Evolutionary conservation across 2,329 filamentous ascomycete genomes (phyloP), one percentile per base, ranked within the genome.

Genomic region (Coniosporium tulheliwenetii): DNA sequence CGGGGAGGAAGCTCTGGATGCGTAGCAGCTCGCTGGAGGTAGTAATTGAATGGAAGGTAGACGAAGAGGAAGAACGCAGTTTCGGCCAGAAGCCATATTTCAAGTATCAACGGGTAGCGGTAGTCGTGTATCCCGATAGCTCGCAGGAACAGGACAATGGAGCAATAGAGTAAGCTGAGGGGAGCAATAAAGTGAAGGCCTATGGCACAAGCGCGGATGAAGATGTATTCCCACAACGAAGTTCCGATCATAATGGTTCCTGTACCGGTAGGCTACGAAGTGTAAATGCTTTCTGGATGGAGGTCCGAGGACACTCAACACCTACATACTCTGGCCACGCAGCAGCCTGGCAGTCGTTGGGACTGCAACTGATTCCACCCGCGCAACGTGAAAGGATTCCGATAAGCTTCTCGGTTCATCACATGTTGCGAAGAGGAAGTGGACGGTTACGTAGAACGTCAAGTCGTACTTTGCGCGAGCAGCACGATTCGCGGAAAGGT

Each of bases 1-100:
- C 57, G 60, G 1, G 64, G 59, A 8, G 69, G 53, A 1, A 58
- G 47, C 7, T 60, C 55, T 1, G 72, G 73, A 53, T 75, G 71
- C 5, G 58, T 44, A 8, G 72, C 68, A 37, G 67, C 61, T 30
- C 52, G 58, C 50, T 77, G 72, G 10, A 77, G 64, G 43, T 65
- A 54, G n/a, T 51, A 51, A 43, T 63, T 65, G 46, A 66, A 69
- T 36, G 69, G 73, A 10, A 74, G 54, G 51, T 68, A 77, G 47
- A 72, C 57, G 38, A 66, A 49, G 14, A 73, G 44, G 54, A 68
- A 77, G 55, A 78, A 77, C 1, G 62, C 50, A 0, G 66, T 55
- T 54, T 79, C 75, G n/a, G 67, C 55, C 16, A 61, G 47, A 37
- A 65, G 59, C 55, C 67, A 69, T 3, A 55, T 48, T 42, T 71